Percentiles rank a stretch among this genome's conserved stretches.
Evolutionary conservation across 2,329 filamentous ascomycete genomes (phyloP).

Genomic region (Cordyceps farinosa): DNA sequence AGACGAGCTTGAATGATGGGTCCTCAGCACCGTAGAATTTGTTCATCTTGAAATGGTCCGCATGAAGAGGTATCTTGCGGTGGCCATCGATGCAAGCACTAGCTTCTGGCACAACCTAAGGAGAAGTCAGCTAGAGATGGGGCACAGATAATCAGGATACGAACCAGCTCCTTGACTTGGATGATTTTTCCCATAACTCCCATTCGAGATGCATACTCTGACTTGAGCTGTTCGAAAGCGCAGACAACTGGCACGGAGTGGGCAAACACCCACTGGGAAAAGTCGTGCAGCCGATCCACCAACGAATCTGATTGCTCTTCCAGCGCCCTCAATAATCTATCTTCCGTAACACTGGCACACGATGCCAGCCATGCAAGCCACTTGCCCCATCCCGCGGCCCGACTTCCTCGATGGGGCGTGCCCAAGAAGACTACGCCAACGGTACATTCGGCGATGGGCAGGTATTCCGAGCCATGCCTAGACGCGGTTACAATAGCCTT

Average conservation of each 20-base stretch:
- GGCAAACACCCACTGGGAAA: conserved; percentile 17
- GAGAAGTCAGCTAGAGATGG: background rate
- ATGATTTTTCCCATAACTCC: conserved; percentile 7
- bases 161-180: background rate
- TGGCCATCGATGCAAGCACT: conserved; percentile 20
- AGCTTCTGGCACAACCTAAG: conserved; percentile 17
- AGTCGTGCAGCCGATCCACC: conserved; percentile 19
- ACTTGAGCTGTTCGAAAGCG: conserved; percentile 17
- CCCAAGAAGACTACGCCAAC: conserved; percentile 18
- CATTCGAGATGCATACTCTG: conserved; percentile 16
- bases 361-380: conserved; percentile 12
- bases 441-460: conserved; percentile 13
- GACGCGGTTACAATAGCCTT: conserved; percentile 19
- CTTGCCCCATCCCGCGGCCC: conserved; percentile 13
- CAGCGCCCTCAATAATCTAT: conserved; percentile 14
- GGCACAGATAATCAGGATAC: conserved; percentile 6
- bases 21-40: conserved; percentile 18
- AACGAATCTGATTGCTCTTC: conserved; percentile 14
- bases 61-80: conserved; percentile 15
- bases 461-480: conserved; percentile 10
- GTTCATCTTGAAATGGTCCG: conserved; percentile 19
- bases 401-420: conserved; percentile 16
- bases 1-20: conserved; percentile 18
- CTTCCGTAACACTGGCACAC: background rate
- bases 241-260: conserved; percentile 18